Evolutionary conservation across 2,329 filamentous ascomycete species (phyloP).

Genomic region (Aspergillus brunneoviolaceus): DNA sequence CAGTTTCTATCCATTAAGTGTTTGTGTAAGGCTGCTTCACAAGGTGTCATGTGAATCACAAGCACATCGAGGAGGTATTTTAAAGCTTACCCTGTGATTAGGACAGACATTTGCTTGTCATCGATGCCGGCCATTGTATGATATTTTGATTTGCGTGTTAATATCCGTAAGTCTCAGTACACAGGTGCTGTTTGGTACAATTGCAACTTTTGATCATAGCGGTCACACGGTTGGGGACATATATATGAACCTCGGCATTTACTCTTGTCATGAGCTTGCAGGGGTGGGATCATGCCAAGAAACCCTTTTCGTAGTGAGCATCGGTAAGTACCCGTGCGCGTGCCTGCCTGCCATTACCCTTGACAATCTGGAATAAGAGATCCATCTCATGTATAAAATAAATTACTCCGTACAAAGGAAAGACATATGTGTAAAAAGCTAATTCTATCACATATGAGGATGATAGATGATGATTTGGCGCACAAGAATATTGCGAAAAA

Average conservation of each 20-base stretch:
- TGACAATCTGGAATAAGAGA: too few species aligned
- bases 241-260: neutral
- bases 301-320: neutral
- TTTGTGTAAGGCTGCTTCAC: too few species aligned
- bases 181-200: neutral
- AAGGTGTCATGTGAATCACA: too few species aligned
- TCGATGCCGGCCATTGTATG: slow-evolving; percentile 23
- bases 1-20: neutral
- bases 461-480: too few species aligned
- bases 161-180: neutral
- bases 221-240: neutral
- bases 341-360: too few species aligned
- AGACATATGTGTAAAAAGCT: too few species aligned
- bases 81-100: slow-evolving; percentile 43
- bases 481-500: too few species aligned
- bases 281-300: neutral
- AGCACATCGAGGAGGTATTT: neutral
- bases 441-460: too few species aligned
- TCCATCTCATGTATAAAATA: too few species aligned
- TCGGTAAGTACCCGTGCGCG: too few species aligned
- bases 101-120: slow-evolving; percentile 40
- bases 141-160: neutral
- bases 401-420: too few species aligned
- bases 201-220: neutral
- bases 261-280: neutral